These are phyloP conservation scores for Bipolaris zeicola DNA, from an alignment of 2,329 filamentous ascomycete species.

Conservation along the genomic window DNA sequence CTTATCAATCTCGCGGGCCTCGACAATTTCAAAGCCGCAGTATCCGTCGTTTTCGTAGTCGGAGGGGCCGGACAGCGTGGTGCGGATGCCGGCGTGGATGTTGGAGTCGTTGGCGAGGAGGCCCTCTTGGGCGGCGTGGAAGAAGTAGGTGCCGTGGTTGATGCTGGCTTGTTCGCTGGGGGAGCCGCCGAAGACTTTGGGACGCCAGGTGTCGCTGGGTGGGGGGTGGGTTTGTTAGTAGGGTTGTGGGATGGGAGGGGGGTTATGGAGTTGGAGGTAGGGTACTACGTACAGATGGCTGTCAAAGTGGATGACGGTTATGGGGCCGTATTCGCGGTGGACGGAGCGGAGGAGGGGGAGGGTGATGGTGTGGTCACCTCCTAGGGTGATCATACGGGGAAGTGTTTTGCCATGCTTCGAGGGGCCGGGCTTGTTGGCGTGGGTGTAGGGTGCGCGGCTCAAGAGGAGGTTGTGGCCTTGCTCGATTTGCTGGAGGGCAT, in stretches of 20 bases:
- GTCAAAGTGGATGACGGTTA: constrained; percentile 69
- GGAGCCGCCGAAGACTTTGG: constrained; percentile 84
- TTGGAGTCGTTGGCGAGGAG: constrained; percentile 81
- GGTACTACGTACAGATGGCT: constrained; percentile 57
- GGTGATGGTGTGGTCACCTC: constrained; percentile 67
- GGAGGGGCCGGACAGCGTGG: constrained; percentile 75
- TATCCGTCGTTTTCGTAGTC: constrained; percentile 88
- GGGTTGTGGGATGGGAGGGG: background rate
- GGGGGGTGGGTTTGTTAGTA: background rate
- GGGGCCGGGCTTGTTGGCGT: constrained; percentile 69
- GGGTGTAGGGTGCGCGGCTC: constrained; percentile 71
- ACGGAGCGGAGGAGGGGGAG: constrained; percentile 62
- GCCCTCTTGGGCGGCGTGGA: constrained; percentile 78
- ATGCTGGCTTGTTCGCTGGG: constrained; percentile 76
- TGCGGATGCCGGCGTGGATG: constrained; percentile 86
- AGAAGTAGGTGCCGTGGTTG: constrained; percentile 91
- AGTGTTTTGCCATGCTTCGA: constrained; percentile 76
- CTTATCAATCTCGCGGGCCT: constrained; percentile 72
- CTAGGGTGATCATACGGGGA: constrained; percentile 78
- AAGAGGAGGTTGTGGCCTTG: constrained; percentile 80
- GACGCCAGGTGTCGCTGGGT: constrained; percentile 66
- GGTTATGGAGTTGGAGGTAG: too few relatives aligned
- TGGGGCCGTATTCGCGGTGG: constrained; percentile 69
- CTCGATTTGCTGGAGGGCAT: constrained; percentile 82
- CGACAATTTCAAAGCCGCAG: constrained; percentile 81